Base-by-base conservation (phyloP, 2,329 filamentous ascomycete species). In the Cadophora gregata region DNA sequence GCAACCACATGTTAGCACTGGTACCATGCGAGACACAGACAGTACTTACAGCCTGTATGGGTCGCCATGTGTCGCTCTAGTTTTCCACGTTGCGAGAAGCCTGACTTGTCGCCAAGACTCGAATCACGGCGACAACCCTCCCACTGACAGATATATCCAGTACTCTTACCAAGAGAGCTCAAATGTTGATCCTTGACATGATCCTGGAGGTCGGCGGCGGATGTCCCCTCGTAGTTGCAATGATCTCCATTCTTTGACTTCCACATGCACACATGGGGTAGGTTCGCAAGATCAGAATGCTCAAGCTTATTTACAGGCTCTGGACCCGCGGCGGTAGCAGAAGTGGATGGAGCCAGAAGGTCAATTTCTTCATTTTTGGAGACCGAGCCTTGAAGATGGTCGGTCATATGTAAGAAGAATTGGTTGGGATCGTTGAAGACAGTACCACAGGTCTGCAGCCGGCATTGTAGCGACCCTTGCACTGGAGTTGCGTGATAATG, bases 11-110 rank as follows among this genome's bases (percentile, higher is more conserved):
- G 29, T 64, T 42, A 64, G 63, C 47, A 33, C 14, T 31, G 36
- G 21, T 25, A n/a, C 9, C n/a, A 8, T n/a, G 19, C 14, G 48
- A n/a, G 10, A 16, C 10, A 14, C 7, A 31, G n/a, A 9, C 4
- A n/a, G 19, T 42, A 80, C 86, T 80, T 78, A 88, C 86, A 86
- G 61, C 86, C 86, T 19, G 88, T 90, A 74, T 90, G 88, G 2
- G 85, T 87, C 71, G 89, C 86, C 77, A 90, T 83, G 72, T 90
- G 88, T 53, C 88, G 81, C 70, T 89, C 87, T 21, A 90, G 80
- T 74, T 90, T 90, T 75, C 86, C 87, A 72, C 85, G 82, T 72
- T 88, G 86, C 1, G 81, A 81, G 69, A 89, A 89, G 19, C 83
- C 82, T 4, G 80, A 80, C 42, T 82, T 78, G 12, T 63, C 59